Evolutionary conservation across 225 moss, liverwort and hornwort species (phyloP).

Genomic region (Pseudisothecium myosuroides): DNA sequence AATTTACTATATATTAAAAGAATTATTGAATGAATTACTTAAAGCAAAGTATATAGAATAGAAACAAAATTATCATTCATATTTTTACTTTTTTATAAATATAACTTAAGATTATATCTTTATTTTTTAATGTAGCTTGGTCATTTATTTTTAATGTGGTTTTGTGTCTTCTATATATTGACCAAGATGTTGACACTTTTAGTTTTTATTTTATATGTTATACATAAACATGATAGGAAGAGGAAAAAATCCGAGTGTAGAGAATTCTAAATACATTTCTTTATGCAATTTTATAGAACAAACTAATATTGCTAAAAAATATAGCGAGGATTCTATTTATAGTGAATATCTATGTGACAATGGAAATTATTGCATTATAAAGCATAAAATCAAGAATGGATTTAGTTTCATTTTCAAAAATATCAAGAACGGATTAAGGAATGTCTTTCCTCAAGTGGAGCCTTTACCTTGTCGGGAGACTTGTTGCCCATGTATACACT

Average conservation of each 20-base stretch:
- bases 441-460: neutral
- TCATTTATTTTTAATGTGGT: no score
- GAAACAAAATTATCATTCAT: no score
- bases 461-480: neutral
- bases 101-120: neutral
- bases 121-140: no score
- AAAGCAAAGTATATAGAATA: no score
- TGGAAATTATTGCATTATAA: neutral
- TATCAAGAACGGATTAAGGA: neutral
- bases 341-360: neutral
- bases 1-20: no score
- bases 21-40: no score
- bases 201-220: neutral
- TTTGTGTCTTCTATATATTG: no score
- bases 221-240: neutral
- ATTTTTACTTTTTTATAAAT: neutral
- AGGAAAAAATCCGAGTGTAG: accelerated
- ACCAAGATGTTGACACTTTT: no score
- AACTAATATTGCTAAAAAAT: neutral
- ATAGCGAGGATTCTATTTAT: neutral
- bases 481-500: neutral
- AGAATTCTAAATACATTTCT: neutral
- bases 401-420: neutral
- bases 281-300: neutral
- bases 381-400: no score